phyloP scores from a whole-genome alignment of 2,329 filamentous ascomycete genomes.

The Penicillium sp. region DNA sequence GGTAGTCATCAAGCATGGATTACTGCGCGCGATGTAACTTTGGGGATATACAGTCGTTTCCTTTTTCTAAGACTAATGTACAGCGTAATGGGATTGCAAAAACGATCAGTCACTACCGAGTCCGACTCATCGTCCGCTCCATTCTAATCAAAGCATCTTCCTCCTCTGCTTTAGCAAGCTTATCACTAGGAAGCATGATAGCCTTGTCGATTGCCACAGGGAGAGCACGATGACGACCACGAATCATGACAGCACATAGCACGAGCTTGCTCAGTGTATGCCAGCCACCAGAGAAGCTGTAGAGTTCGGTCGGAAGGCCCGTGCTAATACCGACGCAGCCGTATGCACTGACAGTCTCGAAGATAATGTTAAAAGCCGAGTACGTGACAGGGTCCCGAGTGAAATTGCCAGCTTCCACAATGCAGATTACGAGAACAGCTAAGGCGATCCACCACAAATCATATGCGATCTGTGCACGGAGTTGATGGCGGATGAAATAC shows the following conservation, averaged over 20 bases:
- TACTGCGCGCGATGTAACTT: too few relatives aligned
- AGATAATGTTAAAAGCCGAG: slow-evolving; percentile 55
- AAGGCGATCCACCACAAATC: slow-evolving; percentile 64
- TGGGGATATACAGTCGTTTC: too few relatives aligned
- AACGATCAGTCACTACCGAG: background rate
- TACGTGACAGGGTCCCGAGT: slow-evolving; percentile 49
- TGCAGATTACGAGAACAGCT: slow-evolving; percentile 55
- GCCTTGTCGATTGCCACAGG: slow-evolving; percentile 54
- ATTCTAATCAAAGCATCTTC: slow-evolving; percentile 23
- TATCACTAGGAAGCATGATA: slow-evolving; percentile 30
- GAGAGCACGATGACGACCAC: slow-evolving; percentile 52
- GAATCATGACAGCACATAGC: slow-evolving; percentile 54
- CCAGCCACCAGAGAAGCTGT: slow-evolving; percentile 54
- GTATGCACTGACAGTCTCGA: slow-evolving; percentile 45
- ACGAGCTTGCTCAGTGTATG: slow-evolving; percentile 54
- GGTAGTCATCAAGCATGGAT: too few relatives aligned
- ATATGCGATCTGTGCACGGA: slow-evolving; percentile 60
- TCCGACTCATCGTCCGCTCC: slow-evolving; percentile 1
- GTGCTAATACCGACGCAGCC: slow-evolving; percentile 58
- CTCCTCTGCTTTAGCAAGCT: slow-evolving; percentile 30
- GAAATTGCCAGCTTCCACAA: slow-evolving; percentile 57
- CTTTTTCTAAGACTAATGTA: too few relatives aligned
- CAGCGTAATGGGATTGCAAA: too few relatives aligned
- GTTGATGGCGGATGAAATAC: slow-evolving; percentile 51
- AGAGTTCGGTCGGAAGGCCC: slow-evolving; percentile 51